Evolutionary conservation across 495 filamentous ascomycete genomes (phyloP), one percentile per base, ranked within the genome.

Genomic region (Hypoxylon lienhwacheense): DNA sequence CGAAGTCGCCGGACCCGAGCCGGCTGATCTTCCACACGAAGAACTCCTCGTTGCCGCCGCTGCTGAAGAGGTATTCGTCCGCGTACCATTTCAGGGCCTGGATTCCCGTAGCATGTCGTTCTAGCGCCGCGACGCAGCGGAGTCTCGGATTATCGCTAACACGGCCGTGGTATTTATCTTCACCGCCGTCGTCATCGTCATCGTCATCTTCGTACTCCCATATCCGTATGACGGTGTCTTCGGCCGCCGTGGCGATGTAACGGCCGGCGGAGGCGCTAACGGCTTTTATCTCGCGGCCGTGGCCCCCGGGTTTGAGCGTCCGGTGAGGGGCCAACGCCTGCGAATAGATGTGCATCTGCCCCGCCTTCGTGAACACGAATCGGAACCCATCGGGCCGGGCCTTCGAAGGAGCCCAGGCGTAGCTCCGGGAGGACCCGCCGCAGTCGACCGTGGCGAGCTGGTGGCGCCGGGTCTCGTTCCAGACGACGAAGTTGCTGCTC

Each of bases 231-330:
- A 80, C 73, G 0, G 95, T 97, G 59, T 97, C 93, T 69, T 97
- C 93, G 0, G 89, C 86, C 0, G 88, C 93, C 0, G 92, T 97
- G 0, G 88, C 91, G 29, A 96, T 68, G 12, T 85, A 70, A 5
- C 55, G 55, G 22, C 56, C 33, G 29, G 66, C 37, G 55, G 68
- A 77, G 5, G 84, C 64, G n/a, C 88, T 83, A 53, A 85, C 72
- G 1, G 85, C 76, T 68, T 92, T 92, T 55, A 97, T 87, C 73
- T 99, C 93, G 25, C 93, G 71, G 0, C 93, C 93, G 68, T 99
- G 93, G 0, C 81, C 81, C 0, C 93, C 93, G 0, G 63, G 44
- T 20, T 83, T 82, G 1, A 96, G 61, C 0, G 82, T 68, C 17
- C 70, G 66, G 45, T 85, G 79, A 1, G 73, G 65, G 1, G 77